Evolutionary conservation across 1,139 yeast species (phyloP), one percentile per base, ranked within the genome.

Genomic region (Suhomyces bribrorum): DNA sequence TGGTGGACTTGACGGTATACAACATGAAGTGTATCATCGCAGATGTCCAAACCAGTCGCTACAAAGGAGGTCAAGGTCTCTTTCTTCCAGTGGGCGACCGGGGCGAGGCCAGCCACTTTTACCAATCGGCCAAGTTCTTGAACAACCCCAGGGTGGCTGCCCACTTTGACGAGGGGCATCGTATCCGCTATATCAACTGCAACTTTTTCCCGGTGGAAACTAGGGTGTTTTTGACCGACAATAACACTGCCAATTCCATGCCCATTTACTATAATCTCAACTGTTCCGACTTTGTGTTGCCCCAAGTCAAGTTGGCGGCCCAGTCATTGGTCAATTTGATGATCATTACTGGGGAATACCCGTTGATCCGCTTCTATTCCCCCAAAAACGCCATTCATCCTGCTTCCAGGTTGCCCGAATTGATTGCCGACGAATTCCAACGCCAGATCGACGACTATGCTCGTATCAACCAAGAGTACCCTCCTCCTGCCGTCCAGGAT

Each of bases 271-370:
- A 81, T 61, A 88, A 86, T 55, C 70, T 68, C 28, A 70, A 77
- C 40, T 88, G 95, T 54, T 60, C 68, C 24, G 83, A 81, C 40
- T 63, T 83, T 39, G 82, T 86, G 24, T 67, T 75, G 24, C 68
- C 71, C 17, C 84, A 83, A 41, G 69, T 88, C 16, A 65, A 71
- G 22, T 63, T 65, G 39, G 80, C 86, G 0, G 89, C 94, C 1
- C 62, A 66, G 33, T 66, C 82, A 32, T 66, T 92, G 52, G 80
- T 88, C 25, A 80, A 83, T 47, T 54, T 86, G 24, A 85, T 95
- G 70, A 78, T 86, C 4, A 58, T 86, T 7, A 79, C 94, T 2
- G 95, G 95, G 11, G 97, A 90, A 56, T 86, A 85, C 53, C 98
- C 98, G 2, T 76, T 85, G 32, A 79, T 92, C 24, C 72, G 98